phyloP scores from a whole-genome alignment of 2,329 filamentous ascomycete species.

The Fonsecaea erecta region DNA sequence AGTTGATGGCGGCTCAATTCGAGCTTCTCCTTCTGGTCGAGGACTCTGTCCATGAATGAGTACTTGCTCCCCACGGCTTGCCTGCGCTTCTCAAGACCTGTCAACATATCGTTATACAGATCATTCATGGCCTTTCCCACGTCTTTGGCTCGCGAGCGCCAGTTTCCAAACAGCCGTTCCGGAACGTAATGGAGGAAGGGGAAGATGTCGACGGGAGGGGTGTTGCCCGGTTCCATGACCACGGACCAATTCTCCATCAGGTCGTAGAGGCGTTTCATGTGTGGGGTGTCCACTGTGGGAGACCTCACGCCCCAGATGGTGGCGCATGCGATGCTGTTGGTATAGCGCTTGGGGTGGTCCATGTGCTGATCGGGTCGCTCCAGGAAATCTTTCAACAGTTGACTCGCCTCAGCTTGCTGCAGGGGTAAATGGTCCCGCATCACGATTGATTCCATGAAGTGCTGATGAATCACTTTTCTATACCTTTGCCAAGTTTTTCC shows the following conservation, averaged over 20 bases:
- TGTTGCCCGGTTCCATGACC: conserved; percentile 55
- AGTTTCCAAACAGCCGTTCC: conserved; percentile 48
- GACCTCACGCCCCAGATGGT: conserved; percentile 47
- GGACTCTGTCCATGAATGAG: conserved; percentile 49
- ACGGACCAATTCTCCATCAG: conserved; percentile 53
- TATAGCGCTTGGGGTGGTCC: conserved; percentile 55
- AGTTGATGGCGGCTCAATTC: conserved; percentile 47
- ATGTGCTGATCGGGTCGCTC: conserved; percentile 51
- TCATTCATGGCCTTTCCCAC: conserved; percentile 50
- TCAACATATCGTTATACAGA: conserved; percentile 47
- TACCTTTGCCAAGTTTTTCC: conserved; percentile 52
- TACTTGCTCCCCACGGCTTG: conserved; percentile 35
- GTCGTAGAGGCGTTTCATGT: conserved; percentile 49
- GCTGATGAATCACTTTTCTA: conserved; percentile 54
- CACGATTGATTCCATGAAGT: conserved; percentile 52
- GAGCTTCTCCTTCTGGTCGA: conserved; percentile 44
- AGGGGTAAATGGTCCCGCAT: conserved; percentile 48
- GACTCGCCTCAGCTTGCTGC: conserved; percentile 55
- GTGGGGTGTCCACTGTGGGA: conserved; percentile 39
- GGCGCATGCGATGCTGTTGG: conserved; percentile 53
- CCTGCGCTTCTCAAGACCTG: conserved; percentile 44
- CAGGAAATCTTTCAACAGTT: conserved; percentile 55
- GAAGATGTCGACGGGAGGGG: conserved; percentile 56
- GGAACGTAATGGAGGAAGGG: conserved; percentile 53
- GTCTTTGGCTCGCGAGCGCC: conserved; percentile 43